phyloP scores from a whole-genome alignment of 2,329 filamentous ascomycete genomes.

The Fusarium oligoseptatum region DNA sequence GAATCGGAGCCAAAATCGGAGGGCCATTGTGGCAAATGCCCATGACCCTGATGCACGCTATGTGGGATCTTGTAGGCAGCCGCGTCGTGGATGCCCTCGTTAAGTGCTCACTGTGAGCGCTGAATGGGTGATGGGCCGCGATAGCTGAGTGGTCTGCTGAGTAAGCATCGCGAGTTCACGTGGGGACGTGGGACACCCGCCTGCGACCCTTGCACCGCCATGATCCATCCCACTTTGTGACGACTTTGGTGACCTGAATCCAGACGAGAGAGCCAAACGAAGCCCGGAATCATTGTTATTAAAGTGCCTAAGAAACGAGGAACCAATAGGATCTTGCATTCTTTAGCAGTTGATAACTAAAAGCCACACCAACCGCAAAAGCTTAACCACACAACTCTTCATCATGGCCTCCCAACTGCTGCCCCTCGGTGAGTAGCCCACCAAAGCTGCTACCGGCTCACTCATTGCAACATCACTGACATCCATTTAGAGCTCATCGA shows the following conservation, averaged over 20 bases:
- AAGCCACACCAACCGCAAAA: neutral
- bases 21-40: constrained; percentile 42
- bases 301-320: neutral
- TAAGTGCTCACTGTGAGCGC: constrained; percentile 23
- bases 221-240: constrained; percentile 48
- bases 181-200: constrained; percentile 47
- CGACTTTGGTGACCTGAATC: constrained; percentile 32
- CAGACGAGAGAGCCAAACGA: constrained; percentile 16
- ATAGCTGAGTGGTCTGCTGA: constrained; percentile 44
- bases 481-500: constrained; percentile 86
- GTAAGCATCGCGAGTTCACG: constrained; percentile 54
- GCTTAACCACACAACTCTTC: constrained; percentile 26
- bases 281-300: constrained; percentile 1
- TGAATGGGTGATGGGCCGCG: constrained; percentile 20
- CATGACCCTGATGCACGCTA: constrained; percentile 41
- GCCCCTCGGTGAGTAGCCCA: constrained; percentile 69
- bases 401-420: constrained; percentile 81
- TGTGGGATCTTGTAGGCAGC: constrained; percentile 47
- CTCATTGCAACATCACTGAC: constrained; percentile 35
- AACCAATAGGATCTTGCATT: neutral
- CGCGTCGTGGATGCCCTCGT: constrained; percentile 45
- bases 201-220: constrained; percentile 33
- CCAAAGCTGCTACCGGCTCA: neutral
- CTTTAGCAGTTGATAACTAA: neutral
- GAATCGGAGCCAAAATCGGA: constrained; percentile 34